Base-by-base conservation (phyloP, 176 grass and related monocot genomes). In the Oryza glaberrima region DNA sequence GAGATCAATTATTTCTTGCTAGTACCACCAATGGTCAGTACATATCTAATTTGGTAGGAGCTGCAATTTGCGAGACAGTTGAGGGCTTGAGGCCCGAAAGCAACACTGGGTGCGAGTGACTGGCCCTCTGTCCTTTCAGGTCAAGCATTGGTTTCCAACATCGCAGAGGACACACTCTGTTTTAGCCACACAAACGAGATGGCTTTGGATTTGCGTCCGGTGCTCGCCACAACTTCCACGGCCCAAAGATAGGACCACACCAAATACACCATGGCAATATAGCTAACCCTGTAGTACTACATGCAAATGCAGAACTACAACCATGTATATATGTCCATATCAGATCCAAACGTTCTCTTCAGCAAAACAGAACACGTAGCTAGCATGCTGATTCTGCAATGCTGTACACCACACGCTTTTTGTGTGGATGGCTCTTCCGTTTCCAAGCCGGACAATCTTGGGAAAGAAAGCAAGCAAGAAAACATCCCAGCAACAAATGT, bases 391-490 rank as follows among this genome's bases (percentile, higher is more conserved):
- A 12, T 52, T 54, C 52, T 54, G 19, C n/a, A 63, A 63, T 5
- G 58, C 19, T 63, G 58, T 63, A 23, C 15, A 17, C 69, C 87
- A 75, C 87, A 75, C 70, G 3, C 28, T 17, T 70, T 85, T 51
- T 63, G 11, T 23, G 88, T 85, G 82, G 88, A 70, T 11, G 65
- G 65, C 69, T 69, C 73, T 1, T 3, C 25, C 20, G 19, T 20
- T 11, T 32, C 14, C 61, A 69, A 30, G 40, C 61, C 25, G 47
- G 38, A 40, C 71, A 52, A 1, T 34, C 43, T 14, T 71, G 72
- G 77, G 58, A 0, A 14, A 76, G 22, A 28, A n/a, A 79, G 81
- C 47, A 58, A 73, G 77, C 34, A 56, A 78, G 3, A 23, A 30
- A 11, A 15, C 35, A 51, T 1, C 35, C 19, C 22, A 13, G 7